phyloP scores from a whole-genome alignment of 345 rosid species.

The Aquilaria sinensis region DNA sequence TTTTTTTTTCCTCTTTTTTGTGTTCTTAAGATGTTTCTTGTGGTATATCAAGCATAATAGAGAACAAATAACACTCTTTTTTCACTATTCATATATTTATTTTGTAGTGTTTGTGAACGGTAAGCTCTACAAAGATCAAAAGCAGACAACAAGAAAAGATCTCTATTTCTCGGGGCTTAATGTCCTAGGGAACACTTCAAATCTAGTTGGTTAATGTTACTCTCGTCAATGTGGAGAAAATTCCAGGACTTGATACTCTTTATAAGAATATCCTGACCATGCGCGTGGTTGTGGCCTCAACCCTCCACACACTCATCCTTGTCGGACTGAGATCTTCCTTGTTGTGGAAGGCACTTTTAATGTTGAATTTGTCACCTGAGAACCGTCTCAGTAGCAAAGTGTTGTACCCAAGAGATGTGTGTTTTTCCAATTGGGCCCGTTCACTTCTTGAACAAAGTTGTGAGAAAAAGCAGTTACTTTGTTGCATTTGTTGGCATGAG shows the following conservation, averaged over 20 bases:
- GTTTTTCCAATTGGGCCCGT: neutral
- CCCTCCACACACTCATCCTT: constrained; percentile 35
- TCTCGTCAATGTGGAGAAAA: neutral
- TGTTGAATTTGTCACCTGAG: constrained; percentile 32
- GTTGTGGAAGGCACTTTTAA: constrained; percentile 32
- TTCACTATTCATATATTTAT: too few species aligned
- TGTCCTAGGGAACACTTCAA: too few species aligned
- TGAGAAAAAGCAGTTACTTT: neutral
- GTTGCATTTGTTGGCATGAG: constrained; percentile 8
- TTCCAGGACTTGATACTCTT: constrained; percentile 20
- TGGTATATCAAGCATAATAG: too few species aligned
- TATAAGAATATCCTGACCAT: constrained; percentile 21
- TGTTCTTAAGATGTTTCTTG: too few species aligned
- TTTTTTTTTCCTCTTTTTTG: too few species aligned
- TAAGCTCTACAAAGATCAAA: too few species aligned
- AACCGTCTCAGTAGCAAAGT: constrained; percentile 22
- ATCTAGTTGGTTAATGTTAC: constrained; percentile 14
- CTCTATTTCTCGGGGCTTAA: too few species aligned
- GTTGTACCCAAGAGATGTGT: neutral
- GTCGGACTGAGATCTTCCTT: constrained; percentile 25
- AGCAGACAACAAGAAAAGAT: too few species aligned
- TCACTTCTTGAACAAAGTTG: constrained; percentile 34
- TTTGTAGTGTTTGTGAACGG: too few species aligned
- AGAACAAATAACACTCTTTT: too few species aligned
- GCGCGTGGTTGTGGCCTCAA: constrained; percentile 16